Base-by-base conservation (phyloP, 495 filamentous ascomycete genomes). In the Hamigera avellanea region DNA sequence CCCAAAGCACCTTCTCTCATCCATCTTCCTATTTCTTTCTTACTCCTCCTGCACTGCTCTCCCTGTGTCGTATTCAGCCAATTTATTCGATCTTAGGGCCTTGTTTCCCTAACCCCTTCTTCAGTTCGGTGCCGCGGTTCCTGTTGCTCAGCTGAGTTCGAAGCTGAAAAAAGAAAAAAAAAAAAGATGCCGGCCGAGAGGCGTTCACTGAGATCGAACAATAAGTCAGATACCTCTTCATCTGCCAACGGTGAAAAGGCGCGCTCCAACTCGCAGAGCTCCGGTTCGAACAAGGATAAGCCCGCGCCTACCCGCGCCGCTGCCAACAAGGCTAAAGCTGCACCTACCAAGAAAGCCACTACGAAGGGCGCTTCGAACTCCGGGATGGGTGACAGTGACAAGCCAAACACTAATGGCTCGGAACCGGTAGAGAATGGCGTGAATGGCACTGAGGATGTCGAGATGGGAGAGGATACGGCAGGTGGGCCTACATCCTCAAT, bases 381-480 rank as follows among this genome's bases (percentile, higher is more conserved):
- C 46, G 72, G 68, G 49, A 68, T 68, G 64, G 55, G 53, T 30
- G 59, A 61, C 27, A 45, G 57, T 40, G 82, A 83, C 51, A 78
- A 80, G 56, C 78, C 78, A 52, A 79, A 81, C 55, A 64, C 62
- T 36, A 82, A 82, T 62, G 77, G 78, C 43, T 78, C 75, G 35
- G 76, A 84, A 46, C 75, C 80, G 39, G 66, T 77, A 36, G 76
- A 83, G 59, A 84, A 84, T 61, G 75, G 81, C 46, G 69, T 83
- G 60, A 76, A 82, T 52, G 77, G 78, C 45, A 73, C 73, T 40
- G 76, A 87, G 44, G 83, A 87, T 59, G 72, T 85, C 45, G 82
- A 86, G 54, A 86, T 87, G 82, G 78, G 76, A 57, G 80, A 83
- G 63, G 78, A 82, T 63, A 73, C 71, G 59, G 68, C 68, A 57